phyloP scores from a whole-genome alignment of 108 stramenopile genomes.

The Cyclotella atomus region DNA sequence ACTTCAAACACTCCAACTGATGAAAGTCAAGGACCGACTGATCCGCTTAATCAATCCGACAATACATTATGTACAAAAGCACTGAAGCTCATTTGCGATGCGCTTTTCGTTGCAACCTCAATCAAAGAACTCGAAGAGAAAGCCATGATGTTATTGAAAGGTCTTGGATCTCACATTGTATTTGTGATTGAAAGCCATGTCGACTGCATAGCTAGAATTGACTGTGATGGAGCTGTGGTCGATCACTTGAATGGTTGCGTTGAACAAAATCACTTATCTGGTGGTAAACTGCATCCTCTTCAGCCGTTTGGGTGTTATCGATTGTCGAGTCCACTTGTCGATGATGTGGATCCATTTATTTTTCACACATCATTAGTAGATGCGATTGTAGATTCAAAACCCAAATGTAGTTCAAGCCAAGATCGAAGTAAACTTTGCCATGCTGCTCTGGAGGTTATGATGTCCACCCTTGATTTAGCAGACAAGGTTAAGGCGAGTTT shows the following conservation, averaged over 20 bases:
- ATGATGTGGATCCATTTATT: slow-evolving; percentile 52
- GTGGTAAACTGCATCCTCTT: slow-evolving; percentile 53
- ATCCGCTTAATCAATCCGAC: neutral
- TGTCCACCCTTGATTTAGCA: neutral
- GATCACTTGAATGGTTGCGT: slow-evolving; percentile 17
- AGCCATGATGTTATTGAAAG: slow-evolving; percentile 51
- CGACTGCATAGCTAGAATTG: slow-evolving; percentile 52
- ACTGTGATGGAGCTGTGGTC: slow-evolving; percentile 64
- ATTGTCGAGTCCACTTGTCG: slow-evolving; percentile 49
- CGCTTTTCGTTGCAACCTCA: slow-evolving; percentile 37
- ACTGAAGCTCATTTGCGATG: slow-evolving; percentile 59
- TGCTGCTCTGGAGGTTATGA: neutral
- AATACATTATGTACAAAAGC: slow-evolving; percentile 15
- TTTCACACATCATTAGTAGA: slow-evolving; percentile 63
- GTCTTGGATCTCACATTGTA: slow-evolving; percentile 57
- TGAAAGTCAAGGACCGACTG: slow-evolving; percentile 29
- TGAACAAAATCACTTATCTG: slow-evolving; percentile 35
- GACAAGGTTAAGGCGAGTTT: neutral
- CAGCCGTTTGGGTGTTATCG: slow-evolving; percentile 74
- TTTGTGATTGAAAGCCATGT: slow-evolving; percentile 50
- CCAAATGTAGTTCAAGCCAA: neutral
- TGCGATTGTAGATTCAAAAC: slow-evolving; percentile 35
- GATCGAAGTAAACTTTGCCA: neutral
- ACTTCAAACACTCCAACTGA: neutral
- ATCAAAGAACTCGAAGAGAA: slow-evolving; percentile 40